These are phyloP conservation scores for Cadophora malorum DNA, from an alignment of 2,329 filamentous ascomycete genomes.

Conservation along the genomic window DNA sequence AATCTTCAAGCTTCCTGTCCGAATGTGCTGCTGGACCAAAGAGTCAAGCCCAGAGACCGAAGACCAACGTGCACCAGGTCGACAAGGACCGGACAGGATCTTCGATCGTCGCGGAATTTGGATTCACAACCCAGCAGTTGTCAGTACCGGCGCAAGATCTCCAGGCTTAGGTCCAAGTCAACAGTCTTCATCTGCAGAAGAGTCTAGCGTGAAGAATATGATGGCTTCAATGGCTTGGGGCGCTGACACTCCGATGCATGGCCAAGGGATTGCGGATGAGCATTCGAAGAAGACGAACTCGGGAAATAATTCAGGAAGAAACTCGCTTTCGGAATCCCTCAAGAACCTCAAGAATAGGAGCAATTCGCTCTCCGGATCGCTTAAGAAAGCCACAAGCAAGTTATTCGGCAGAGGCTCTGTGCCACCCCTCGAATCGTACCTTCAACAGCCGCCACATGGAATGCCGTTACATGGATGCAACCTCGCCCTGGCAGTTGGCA, in stretches of 20 bases:
- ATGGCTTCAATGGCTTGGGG: neutral
- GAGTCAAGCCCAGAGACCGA: neutral
- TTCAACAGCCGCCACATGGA: neutral
- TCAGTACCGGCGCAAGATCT: neutral
- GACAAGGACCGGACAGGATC: neutral
- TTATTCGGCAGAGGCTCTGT: neutral
- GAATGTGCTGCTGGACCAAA: slow-evolving; percentile 4
- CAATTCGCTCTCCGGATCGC: neutral
- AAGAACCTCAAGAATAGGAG: neutral
- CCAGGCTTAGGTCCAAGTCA: neutral
- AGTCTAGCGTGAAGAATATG: neutral
- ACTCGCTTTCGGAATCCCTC: neutral
- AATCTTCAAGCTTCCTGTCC: neutral
- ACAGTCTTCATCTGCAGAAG: neutral
- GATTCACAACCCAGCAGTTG: neutral
- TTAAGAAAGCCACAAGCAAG: neutral
- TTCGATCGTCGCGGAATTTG: neutral
- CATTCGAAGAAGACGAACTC: neutral
- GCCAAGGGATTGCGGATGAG: neutral
- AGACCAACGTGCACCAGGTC: neutral
- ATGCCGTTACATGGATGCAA: neutral
- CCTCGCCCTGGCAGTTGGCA: neutral
- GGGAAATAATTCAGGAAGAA: too few relatives aligned
- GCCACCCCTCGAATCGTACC: neutral
- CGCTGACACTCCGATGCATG: neutral